These are phyloP conservation scores for Trametes sanguinea DNA, from an alignment of 768 basidiomycete genomes.

Conservation along the genomic window DNA sequence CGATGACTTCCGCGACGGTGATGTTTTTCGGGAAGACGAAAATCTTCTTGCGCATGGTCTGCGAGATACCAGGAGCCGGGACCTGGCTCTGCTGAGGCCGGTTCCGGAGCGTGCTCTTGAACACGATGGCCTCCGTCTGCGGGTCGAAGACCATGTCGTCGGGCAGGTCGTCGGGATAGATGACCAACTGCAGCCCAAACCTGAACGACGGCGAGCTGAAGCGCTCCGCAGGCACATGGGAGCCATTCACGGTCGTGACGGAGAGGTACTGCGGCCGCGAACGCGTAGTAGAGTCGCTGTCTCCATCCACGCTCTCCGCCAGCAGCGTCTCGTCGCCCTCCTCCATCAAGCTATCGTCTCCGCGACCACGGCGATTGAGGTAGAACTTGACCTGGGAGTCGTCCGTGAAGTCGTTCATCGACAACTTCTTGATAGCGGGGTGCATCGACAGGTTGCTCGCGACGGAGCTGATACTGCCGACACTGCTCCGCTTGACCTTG, in stretches of 20 bases:
- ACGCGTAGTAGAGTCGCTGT: constrained; percentile 28
- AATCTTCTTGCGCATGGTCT: constrained; percentile 71
- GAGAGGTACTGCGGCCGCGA: constrained; percentile 42
- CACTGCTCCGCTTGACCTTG: constrained; percentile 89
- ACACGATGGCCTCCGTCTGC: constrained; percentile 90
- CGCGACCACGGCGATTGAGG: constrained; percentile 64
- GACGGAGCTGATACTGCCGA: constrained; percentile 93
- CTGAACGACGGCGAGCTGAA: constrained; percentile 82
- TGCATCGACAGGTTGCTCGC: constrained; percentile 91
- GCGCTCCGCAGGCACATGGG: constrained; percentile 63
- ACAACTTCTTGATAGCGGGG: constrained; percentile 90
- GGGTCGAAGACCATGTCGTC: constrained; percentile 96
- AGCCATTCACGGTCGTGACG: constrained; percentile 39
- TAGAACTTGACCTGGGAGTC: constrained; percentile 98
- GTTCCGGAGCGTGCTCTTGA: constrained; percentile 70
- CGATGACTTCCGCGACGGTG: constrained; percentile 95
- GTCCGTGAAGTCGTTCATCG: constrained; percentile 98
- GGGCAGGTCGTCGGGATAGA: constrained; percentile 89
- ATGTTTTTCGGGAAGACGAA: constrained; percentile 93
- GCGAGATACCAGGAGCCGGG: constrained; percentile 55
- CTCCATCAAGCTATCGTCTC: constrained; percentile 44
- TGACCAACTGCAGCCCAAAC: constrained; percentile 84
- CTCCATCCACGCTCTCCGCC: constrained; percentile 40
- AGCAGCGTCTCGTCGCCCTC: constrained; percentile 47
- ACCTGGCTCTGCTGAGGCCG: constrained; percentile 44